These are phyloP conservation scores for Haematococcus lacustris DNA, from an alignment of 139 green algal genomes.

Conservation along the genomic window DNA sequence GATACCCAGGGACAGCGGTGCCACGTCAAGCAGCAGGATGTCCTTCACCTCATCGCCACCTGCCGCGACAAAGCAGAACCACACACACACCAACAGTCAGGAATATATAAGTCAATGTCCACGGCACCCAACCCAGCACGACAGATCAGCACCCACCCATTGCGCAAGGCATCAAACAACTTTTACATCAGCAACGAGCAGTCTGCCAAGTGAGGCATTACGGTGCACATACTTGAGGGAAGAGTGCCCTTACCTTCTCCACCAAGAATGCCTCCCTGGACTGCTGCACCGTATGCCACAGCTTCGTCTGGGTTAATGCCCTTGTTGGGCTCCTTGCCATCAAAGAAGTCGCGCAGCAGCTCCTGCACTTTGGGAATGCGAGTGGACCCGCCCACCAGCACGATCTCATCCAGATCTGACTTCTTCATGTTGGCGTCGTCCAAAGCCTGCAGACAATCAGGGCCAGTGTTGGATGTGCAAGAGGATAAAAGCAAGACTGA, in stretches of 20 bases:
- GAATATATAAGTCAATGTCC: no score
- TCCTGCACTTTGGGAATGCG: constrained; percentile 83
- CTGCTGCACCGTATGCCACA: constrained; percentile 85
- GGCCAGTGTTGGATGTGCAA: neutral
- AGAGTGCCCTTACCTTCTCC: constrained; percentile 33
- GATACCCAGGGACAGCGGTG: constrained; percentile 85
- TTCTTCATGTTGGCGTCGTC: constrained; percentile 92
- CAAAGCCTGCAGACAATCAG: constrained; percentile 62
- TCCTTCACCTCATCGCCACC: constrained; percentile 26
- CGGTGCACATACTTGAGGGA: no score
- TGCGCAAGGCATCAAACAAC: neutral
- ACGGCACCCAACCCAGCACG: neutral
- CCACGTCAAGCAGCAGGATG: constrained; percentile 36
- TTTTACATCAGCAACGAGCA: no score
- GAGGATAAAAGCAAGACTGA: no score
- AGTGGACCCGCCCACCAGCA: constrained; percentile 93
- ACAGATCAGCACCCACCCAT: neutral
- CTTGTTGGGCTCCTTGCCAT: constrained; percentile 90
- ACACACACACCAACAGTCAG: neutral
- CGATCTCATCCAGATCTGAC: constrained; percentile 49
- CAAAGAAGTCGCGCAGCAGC: constrained; percentile 10
- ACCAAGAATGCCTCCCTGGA: constrained; percentile 62
- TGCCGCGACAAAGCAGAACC: neutral
- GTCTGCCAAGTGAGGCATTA: no score
- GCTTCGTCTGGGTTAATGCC: constrained; percentile 93